phyloP scores from a whole-genome alignment of 768 basidiomycete species.

The Gymnopilus dilepis region DNA sequence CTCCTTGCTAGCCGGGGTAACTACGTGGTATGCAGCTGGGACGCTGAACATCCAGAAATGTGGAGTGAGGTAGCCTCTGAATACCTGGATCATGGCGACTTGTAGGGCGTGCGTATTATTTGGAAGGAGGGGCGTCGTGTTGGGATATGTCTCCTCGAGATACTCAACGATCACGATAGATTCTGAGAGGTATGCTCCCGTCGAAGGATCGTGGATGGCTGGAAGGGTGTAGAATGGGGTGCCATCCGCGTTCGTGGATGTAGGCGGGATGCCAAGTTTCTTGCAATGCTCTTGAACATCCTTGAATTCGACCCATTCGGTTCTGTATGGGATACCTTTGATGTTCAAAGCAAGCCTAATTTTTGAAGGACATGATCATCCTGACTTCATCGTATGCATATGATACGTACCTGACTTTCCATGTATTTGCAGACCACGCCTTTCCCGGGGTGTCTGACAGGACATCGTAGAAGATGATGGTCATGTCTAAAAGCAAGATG shows the following conservation, averaged over 20 bases:
- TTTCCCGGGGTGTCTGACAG: not conserved
- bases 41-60: not conserved
- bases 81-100: not conserved
- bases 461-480: conserved; percentile 2
- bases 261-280: conserved; percentile 41
- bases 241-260: conserved; percentile 32
- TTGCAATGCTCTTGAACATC: conserved; percentile 43
- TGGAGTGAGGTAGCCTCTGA: not conserved
- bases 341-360: not conserved
- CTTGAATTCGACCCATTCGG: conserved; percentile 40
- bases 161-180: conserved; percentile 51
- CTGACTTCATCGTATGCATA: no score
- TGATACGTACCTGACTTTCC: not conserved
- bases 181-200: conserved; percentile 40
- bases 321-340: conserved; percentile 23
- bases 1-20: not conserved
- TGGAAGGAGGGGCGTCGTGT: conserved; percentile 42
- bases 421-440: conserved; percentile 1
- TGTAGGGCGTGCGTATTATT: not conserved
- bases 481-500: not conserved
- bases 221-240: conserved; percentile 47
- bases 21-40: not conserved
- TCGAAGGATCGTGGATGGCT: conserved; percentile 49
- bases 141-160: conserved; percentile 53
- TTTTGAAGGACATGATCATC: no score